Base-by-base conservation (phyloP, 176 grass and related monocot species). In the Coix lacrymajobi region DNA sequence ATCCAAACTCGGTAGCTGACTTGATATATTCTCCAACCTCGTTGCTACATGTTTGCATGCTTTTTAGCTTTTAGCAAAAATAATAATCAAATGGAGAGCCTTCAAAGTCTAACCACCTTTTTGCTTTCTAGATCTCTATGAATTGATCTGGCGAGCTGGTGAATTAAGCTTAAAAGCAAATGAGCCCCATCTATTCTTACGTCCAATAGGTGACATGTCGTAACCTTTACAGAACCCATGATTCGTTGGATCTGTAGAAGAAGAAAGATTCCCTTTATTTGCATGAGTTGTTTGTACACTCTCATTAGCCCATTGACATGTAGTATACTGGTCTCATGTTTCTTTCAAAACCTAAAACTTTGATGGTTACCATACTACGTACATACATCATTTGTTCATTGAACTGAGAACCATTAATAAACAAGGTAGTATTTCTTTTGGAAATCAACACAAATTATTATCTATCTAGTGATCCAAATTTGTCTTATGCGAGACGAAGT, bases 141-240 rank as follows among this genome's bases (percentile, higher is more conserved):
- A 73, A 63, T 40, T 49, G 32, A 52, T 29, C 26, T 30, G 16
- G 39, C 33, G 62, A 39, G 58, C 58, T 74, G 56, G 57, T 74
- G 77, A 80, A 69, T 80, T 80, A 56, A 75, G 67, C 20, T 43
- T 28, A 80, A 85, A 86, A 86, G 77, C 68, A 56, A 73, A 57
- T 75, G 28, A 74, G 78, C 48, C 45, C 48, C 62, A 81, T 75
- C 24, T 36, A 46, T 87, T 67, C 84, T 80, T 25, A 3, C 34
- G 61, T 68, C 71, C 78, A 87, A 69, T 87, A 14, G 37, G 70
- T 64, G 36, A 69, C 61, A 58, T 87, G 46, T 67, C 38, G 60
- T 87, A 71, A 87, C 46, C 70, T 87, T 81, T 81, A 75, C 77
- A 81, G 62, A 76, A 87, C 6, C 58, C 38, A 81, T 76, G 36